Base-by-base conservation (phyloP, 257 asterid genomes). In the Nicotiana knightiana region DNA sequence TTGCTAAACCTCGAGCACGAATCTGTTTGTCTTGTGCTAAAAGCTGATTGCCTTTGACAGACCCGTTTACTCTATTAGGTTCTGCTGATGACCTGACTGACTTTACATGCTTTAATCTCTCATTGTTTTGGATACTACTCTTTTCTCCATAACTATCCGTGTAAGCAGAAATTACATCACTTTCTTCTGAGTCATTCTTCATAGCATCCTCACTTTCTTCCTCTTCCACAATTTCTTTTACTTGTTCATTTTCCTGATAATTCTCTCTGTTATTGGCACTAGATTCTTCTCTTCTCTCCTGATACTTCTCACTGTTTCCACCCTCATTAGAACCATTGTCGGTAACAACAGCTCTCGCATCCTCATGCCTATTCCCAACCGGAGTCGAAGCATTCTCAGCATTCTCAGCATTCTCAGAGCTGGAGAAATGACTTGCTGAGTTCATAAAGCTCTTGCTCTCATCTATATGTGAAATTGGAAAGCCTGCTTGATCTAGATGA, bases 1-100 rank as follows among this genome's bases (percentile, higher is more conserved):
- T 83, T 28, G 46, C 35, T 21, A 82, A 77, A 81, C 62, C 83
- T 66, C 66, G 89, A 78, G 77, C 67, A 77, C 67, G 63, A 70
- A 39, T 83, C 46, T 83, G 82, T 73, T 68, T 46, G 15, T 89
- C 87, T 26, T 79, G 84, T 54, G 79, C 68, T 76, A 68, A 57
- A 81, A 80, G 76, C 59, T 83, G 86, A 85, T 75, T 88, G 84
- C 82, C 75, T 78, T 87, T 33, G 26, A 87, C 89, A 37, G 86
- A 85, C 54, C 90, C 91, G 43, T 70, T 88, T 82, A 85, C 86
- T 86, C 87, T 90, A 85, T 84, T 86, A 64, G 89, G 85, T 51
- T 92, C 94, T 12, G 76, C 73, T 32, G 86, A 70, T 77, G 96
- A 92, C 48, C 94, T 82, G 85, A 93, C 96, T 7, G 97, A 92